phyloP scores from a whole-genome alignment of 192 early-diverging fungal species.

The Umbelopsis ramanniana region DNA sequence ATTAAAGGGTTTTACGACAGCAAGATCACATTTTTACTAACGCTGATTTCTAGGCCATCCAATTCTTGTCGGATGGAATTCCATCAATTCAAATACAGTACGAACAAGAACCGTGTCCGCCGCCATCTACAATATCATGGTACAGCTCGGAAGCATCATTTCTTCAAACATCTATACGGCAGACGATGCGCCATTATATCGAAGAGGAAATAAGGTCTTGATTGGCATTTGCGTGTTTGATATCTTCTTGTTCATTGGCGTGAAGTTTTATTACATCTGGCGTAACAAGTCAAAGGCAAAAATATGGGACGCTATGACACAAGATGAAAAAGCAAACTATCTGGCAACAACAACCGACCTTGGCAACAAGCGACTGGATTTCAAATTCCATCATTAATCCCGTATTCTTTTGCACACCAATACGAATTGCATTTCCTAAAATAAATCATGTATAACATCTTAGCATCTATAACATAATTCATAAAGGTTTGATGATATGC shows the following conservation, averaged over 20 bases:
- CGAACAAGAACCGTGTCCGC: constrained; percentile 47
- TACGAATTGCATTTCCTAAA: neutral
- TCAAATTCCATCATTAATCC: constrained; percentile 27
- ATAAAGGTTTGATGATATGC: too few species aligned
- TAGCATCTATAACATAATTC: neutral
- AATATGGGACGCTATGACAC: constrained; percentile 48
- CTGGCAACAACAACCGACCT: constrained; percentile 47
- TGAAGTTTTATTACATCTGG: constrained; percentile 40
- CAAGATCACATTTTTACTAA: neutral
- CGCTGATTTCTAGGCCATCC: neutral
- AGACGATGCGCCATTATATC: constrained; percentile 51
- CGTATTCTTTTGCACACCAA: too few species aligned
- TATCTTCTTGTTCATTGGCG: constrained; percentile 47
- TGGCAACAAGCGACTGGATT: constrained; percentile 58
- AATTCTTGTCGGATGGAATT: constrained; percentile 44
- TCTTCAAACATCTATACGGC: constrained; percentile 40
- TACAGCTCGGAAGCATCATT: constrained; percentile 41
- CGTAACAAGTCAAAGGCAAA: constrained; percentile 46
- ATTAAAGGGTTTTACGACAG: neutral
- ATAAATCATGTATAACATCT: neutral
- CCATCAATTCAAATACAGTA: constrained; percentile 42
- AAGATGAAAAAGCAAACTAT: constrained; percentile 54
- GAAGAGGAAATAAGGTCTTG: constrained; percentile 49
- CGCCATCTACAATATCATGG: constrained; percentile 52
- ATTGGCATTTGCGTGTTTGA: constrained; percentile 44